Evolutionary conservation across 805 yeast species (phyloP).

Genomic region (Saccharomycopsis amapae): DNA sequence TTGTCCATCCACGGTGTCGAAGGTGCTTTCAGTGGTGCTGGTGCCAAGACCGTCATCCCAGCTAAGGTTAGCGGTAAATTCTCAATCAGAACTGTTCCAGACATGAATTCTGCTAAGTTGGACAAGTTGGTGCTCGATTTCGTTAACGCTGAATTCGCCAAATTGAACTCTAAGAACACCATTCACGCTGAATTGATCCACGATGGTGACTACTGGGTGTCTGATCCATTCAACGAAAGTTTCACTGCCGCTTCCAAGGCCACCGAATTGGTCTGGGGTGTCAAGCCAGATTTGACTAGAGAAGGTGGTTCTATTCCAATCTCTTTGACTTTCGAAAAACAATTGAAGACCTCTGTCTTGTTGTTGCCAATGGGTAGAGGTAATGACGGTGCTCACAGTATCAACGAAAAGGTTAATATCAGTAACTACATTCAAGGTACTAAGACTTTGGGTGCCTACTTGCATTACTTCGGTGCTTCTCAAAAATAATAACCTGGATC

Average conservation of each 20-base stretch:
- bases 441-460: constrained; percentile 87
- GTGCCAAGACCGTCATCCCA: constrained; percentile 98
- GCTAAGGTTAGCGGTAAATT: constrained; percentile 91
- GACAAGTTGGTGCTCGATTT: constrained; percentile 71
- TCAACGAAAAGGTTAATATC: constrained; percentile 88
- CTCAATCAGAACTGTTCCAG: constrained; percentile 95
- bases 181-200: constrained; percentile 71
- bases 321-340: constrained; percentile 86
- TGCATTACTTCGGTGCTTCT: constrained; percentile 76
- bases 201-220: constrained; percentile 95
- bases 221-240: constrained; percentile 86
- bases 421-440: constrained; percentile 88
- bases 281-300: constrained; percentile 94
- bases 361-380: constrained; percentile 98
- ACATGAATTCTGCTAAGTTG: constrained; percentile 74
- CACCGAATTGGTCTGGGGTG: constrained; percentile 88
- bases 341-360: constrained; percentile 76
- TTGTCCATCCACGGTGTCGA: constrained; percentile 94
- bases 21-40: constrained; percentile 91
- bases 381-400: constrained; percentile 98
- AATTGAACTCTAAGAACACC: constrained; percentile 71
- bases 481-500: too few species aligned
- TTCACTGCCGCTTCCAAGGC: constrained; percentile 94
- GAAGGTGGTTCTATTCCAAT: constrained; percentile 99
- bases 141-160: constrained; percentile 59